Evolutionary conservation across 768 basidiomycete species (phyloP).

Genomic region (Boletus vermiculosoides): DNA sequence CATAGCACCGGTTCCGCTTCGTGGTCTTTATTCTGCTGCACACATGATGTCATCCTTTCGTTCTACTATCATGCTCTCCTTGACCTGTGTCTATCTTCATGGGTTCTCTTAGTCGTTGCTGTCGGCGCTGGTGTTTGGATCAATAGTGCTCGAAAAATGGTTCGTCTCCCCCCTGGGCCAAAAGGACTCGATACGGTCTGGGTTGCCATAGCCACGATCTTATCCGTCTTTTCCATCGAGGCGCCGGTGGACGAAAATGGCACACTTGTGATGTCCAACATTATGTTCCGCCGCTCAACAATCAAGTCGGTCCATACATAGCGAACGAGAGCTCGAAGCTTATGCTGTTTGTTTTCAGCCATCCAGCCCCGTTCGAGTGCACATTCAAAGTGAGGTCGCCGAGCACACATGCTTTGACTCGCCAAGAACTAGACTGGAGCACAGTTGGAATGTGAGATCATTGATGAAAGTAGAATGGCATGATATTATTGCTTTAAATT

Average conservation of each 20-base stretch:
- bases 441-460: background rate
- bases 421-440: constrained; percentile 1
- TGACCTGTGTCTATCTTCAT: background rate
- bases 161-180: constrained; percentile 1
- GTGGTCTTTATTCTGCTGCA: background rate
- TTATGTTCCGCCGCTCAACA: constrained; percentile 3
- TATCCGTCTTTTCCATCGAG: constrained; percentile 2
- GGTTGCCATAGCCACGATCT: constrained; percentile 1
- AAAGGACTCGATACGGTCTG: constrained; percentile 4
- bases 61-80: background rate
- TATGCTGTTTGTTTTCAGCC: background rate
- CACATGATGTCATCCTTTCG: background rate
- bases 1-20: background rate
- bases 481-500: background rate
- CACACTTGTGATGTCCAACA: background rate
- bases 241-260: background rate
- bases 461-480: background rate
- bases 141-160: constrained; percentile 1
- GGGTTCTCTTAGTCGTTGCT: background rate
- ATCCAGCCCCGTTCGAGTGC: constrained; percentile 1
- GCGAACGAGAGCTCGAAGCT: background rate
- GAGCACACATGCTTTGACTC: background rate
- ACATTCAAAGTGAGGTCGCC: constrained; percentile 3
- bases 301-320: background rate
- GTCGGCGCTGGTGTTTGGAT: background rate